Conservation (phyloP, 306 rosid species). For the Cucurbita moschata region DNA sequence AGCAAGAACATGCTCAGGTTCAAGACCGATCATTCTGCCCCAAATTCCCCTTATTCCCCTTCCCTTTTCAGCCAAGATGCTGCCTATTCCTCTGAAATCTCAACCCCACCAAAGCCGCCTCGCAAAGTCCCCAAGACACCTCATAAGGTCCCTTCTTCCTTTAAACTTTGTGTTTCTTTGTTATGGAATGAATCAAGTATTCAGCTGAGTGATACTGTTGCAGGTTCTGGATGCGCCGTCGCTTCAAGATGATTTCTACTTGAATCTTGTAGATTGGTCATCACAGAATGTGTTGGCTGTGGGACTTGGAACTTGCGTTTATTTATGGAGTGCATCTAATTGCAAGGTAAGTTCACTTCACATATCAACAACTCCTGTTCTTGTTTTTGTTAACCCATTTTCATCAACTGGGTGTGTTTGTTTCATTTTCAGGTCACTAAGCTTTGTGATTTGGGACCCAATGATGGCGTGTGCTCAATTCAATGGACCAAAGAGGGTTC, state of each 20-base stretch:
- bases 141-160: slow-evolving; percentile 42
- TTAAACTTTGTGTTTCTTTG: background rate
- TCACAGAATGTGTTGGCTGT: slow-evolving; percentile 94
- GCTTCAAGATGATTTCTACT: slow-evolving; percentile 96
- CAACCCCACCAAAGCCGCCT: slow-evolving; percentile 90
- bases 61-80: slow-evolving; percentile 44
- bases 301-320: slow-evolving; percentile 86
- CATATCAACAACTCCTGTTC: background rate
- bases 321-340: slow-evolving; percentile 93
- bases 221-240: slow-evolving; percentile 98
- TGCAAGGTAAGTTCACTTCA: slow-evolving; percentile 36
- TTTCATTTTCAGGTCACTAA: slow-evolving; percentile 61
- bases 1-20: slow-evolving; percentile 85
- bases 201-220: background rate
- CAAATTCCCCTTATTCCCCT: slow-evolving; percentile 74
- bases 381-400: background rate
- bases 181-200: background rate
- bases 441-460: slow-evolving; percentile 89
- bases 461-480: slow-evolving; percentile 90
- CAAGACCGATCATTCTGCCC: slow-evolving; percentile 60
- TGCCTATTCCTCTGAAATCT: slow-evolving; percentile 34
- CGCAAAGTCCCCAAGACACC: slow-evolving; percentile 96
- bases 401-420: background rate
- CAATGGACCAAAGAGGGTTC: slow-evolving; percentile 98
- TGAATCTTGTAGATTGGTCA: slow-evolving; percentile 98